Conservation (phyloP, 768 basidiomycete genomes). For the Russula ochroleuca region DNA sequence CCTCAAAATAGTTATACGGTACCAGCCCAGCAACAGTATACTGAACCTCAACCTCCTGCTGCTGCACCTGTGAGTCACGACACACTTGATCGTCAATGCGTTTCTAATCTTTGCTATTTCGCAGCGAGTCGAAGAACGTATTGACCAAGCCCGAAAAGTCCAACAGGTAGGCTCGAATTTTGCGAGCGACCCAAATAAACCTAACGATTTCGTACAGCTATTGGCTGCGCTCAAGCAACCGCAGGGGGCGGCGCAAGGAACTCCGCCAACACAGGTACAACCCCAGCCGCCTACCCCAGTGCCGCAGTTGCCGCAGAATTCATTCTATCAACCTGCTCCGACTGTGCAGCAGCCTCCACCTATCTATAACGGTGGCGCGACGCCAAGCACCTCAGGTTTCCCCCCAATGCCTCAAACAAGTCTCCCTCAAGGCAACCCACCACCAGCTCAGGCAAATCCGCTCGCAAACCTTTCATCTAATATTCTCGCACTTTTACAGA, state of each 20-base stretch:
- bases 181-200: not conserved
- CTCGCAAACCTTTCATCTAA: conserved; percentile 23
- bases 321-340: conserved; percentile 46
- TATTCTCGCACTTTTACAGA: conserved; percentile 26
- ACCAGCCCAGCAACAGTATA: conserved; percentile 35
- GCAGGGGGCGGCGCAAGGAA: conserved; percentile 38
- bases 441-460: conserved; percentile 18
- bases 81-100: not conserved
- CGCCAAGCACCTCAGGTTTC: conserved; percentile 24
- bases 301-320: conserved; percentile 29
- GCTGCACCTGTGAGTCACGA: conserved; percentile 33
- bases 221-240: conserved; percentile 79
- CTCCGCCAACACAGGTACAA: conserved; percentile 36
- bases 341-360: conserved; percentile 31
- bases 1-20: conserved; percentile 29
- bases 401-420: conserved; percentile 21
- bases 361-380: conserved; percentile 15
- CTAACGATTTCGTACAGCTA: conserved; percentile 38
- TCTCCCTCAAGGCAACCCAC: conserved; percentile 18
- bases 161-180: conserved; percentile 52
- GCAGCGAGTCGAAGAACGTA: conserved; percentile 64
- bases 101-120: not conserved
- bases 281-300: conserved; percentile 29
- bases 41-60: conserved; percentile 32
- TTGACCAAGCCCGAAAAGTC: conserved; percentile 84